phyloP scores from a whole-genome alignment of 371 early-diverging fungal species.

The Phascolomyces articulosus region DNA sequence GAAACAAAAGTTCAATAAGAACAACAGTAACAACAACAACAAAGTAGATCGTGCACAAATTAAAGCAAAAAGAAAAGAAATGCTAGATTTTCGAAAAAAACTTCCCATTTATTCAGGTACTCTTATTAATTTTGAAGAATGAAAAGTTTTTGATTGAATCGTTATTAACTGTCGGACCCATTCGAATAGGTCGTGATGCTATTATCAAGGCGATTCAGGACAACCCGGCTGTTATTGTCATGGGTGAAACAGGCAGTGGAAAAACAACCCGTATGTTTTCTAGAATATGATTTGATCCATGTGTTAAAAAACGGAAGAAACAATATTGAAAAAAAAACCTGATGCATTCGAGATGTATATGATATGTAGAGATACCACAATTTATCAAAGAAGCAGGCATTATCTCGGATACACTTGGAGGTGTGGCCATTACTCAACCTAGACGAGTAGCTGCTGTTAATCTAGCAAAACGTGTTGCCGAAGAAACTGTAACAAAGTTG shows the following conservation, averaged over 20 bases:
- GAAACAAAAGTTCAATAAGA: slow-evolving; percentile 2
- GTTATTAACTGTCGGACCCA: neutral
- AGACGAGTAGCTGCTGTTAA: slow-evolving; percentile 98
- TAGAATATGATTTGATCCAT: no score
- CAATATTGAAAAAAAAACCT: neutral
- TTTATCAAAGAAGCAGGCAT: slow-evolving; percentile 80
- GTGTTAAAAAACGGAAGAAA: neutral
- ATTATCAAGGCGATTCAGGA: slow-evolving; percentile 59
- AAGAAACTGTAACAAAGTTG: slow-evolving; percentile 82
- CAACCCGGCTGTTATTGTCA: slow-evolving; percentile 62
- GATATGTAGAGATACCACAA: slow-evolving; percentile 80
- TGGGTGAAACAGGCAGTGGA: slow-evolving; percentile 70
- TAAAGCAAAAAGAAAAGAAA: slow-evolving; percentile 39
- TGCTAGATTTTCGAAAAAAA: slow-evolving; percentile 45
- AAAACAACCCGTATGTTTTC: slow-evolving; percentile 62
- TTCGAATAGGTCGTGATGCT: slow-evolving; percentile 56
- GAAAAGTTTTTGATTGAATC: neutral
- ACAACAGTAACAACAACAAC: neutral
- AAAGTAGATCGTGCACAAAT: slow-evolving; percentile 11
- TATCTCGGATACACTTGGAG: slow-evolving; percentile 57
- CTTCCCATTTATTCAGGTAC: slow-evolving; percentile 52
- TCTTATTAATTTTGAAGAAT: neutral
- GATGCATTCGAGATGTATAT: neutral
- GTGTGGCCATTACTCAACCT: slow-evolving; percentile 95
- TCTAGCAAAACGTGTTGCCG: slow-evolving; percentile 91